A percentile compares a stretch with the other conserved stretches of the same genome.
phyloP scores from a whole-genome alignment of 139 green algal species.

The Desmodesmus armatus region DNA sequence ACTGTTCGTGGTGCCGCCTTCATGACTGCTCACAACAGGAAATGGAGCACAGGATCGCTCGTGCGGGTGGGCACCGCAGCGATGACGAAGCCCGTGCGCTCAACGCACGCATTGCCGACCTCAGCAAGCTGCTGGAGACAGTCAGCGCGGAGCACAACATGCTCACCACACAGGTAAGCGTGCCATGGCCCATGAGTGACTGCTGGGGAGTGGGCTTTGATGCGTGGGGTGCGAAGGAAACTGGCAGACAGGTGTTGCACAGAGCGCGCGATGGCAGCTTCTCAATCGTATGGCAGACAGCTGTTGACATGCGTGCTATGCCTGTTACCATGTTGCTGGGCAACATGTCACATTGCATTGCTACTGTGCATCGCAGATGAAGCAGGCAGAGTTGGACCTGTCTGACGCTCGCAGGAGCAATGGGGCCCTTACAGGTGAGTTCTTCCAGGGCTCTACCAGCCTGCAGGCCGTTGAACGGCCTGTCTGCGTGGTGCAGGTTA shows the following conservation, averaged over 20 bases:
- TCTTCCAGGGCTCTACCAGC: too few species aligned
- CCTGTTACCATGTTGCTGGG: too few species aligned
- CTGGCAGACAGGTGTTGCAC: not conserved
- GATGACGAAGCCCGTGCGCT: constrained; percentile 86
- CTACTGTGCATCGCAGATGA: constrained; percentile 57
- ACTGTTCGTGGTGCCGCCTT: not conserved
- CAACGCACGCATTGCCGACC: constrained; percentile 71
- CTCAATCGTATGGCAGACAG: not conserved
- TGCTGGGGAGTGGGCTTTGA: too few species aligned
- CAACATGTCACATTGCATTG: too few species aligned
- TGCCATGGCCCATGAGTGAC: too few species aligned
- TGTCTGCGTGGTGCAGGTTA: too few species aligned
- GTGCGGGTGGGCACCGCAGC: constrained; percentile 77
- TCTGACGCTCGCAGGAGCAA: constrained; percentile 53
- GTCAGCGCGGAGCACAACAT: constrained; percentile 76
- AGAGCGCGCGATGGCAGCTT: not conserved
- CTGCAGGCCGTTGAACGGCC: too few species aligned
- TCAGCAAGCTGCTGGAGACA: constrained; percentile 68
- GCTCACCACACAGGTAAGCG: constrained; percentile 72
- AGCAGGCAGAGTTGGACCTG: constrained; percentile 82
- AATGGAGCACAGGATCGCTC: constrained; percentile 85
- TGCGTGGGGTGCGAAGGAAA: too few species aligned
- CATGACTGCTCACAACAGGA: constrained; percentile 48
- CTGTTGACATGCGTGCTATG: too few species aligned
- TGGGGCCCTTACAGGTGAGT: too few species aligned